Percentiles rank a stretch among this genome's conserved stretches.
Evolutionary conservation across 1,284 basidiomycete genomes (phyloP).

Genomic region (Melampsora abietis-canadensis): DNA sequence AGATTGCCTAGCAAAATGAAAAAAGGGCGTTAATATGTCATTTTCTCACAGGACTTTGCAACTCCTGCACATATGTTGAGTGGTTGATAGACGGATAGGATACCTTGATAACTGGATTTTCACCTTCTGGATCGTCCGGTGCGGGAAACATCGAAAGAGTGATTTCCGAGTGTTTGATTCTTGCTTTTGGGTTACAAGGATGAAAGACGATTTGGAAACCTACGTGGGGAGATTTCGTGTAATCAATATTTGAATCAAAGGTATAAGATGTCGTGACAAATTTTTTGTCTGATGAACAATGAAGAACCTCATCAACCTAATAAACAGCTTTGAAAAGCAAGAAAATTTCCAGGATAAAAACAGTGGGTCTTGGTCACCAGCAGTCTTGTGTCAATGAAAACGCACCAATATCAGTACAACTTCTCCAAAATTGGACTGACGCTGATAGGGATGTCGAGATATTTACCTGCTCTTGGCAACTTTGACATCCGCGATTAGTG

Average conservation of each 20-base stretch:
- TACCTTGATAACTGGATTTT: constrained; percentile 41
- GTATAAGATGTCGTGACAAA: neutral
- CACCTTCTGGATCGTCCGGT: constrained; percentile 5
- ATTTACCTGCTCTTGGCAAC: constrained; percentile 43
- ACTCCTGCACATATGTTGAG: neutral
- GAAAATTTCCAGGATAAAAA: constrained; percentile 40
- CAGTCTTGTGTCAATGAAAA: constrained; percentile 8
- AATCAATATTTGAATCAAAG: neutral
- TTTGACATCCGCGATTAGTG: constrained; percentile 43
- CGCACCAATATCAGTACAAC: neutral
- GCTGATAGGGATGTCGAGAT: neutral
- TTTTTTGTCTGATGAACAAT: too few species aligned
- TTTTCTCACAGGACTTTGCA: neutral
- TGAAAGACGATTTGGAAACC: constrained; percentile 43
- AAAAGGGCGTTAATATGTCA: neutral
- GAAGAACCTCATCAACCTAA: constrained; percentile 22
- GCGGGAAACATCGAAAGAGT: constrained; percentile 25
- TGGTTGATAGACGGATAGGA: neutral
- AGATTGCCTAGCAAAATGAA: constrained; percentile 33
- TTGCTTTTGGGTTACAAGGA: constrained; percentile 40
- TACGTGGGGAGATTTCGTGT: neutral
- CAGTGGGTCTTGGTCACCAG: constrained; percentile 42
- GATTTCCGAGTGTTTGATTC: constrained; percentile 44
- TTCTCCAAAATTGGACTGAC: neutral
- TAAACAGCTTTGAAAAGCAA: constrained; percentile 41